Conservation (phyloP, 2,329 filamentous ascomycete genomes). For the Hypomyces rosellus region DNA sequence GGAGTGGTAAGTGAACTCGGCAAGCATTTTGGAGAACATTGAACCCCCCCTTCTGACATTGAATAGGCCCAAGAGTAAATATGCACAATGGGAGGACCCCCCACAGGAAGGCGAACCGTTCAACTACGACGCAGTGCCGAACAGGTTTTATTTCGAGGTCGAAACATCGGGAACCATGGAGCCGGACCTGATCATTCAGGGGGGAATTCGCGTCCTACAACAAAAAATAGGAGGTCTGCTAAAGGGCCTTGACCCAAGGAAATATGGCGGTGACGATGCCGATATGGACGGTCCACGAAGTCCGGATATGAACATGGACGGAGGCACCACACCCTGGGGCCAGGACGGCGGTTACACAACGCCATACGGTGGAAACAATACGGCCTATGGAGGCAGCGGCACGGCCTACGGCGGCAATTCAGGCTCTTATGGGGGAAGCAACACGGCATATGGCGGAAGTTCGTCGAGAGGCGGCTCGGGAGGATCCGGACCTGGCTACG, state of each 20-base stretch:
- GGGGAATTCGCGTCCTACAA: slow-evolving; percentile 83
- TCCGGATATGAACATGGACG: slow-evolving; percentile 57
- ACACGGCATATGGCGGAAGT: slow-evolving; percentile 56
- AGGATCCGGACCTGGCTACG: slow-evolving; percentile 8
- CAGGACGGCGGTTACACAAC: slow-evolving; percentile 63
- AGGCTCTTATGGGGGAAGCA: slow-evolving; percentile 49
- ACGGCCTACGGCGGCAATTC: slow-evolving; percentile 58
- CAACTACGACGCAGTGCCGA: slow-evolving; percentile 81
- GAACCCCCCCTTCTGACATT: neutral
- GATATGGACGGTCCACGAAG: slow-evolving; percentile 60
- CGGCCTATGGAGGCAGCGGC: slow-evolving; percentile 58
- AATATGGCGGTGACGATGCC: slow-evolving; percentile 49
- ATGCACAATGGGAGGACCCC: slow-evolving; percentile 72
- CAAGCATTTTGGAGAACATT: neutral
- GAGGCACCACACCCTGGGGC: slow-evolving; percentile 45
- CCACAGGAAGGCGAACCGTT: slow-evolving; percentile 78
- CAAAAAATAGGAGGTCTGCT: slow-evolving; percentile 82
- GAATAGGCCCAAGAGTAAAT: slow-evolving; percentile 70
- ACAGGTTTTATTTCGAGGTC: slow-evolving; percentile 87
- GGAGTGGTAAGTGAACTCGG: slow-evolving; percentile 65
- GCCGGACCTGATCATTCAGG: slow-evolving; percentile 81
- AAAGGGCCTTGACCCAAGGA: slow-evolving; percentile 42
- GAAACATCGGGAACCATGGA: slow-evolving; percentile 84
- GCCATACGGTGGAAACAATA: slow-evolving; percentile 60
- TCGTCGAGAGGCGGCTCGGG: slow-evolving; percentile 16